Percentiles rank a stretch among this genome's conserved stretches.
These are phyloP conservation scores for Pseudofabraea citricarpa DNA, from an alignment of 2,329 filamentous ascomycete species.

Conservation along the genomic window DNA sequence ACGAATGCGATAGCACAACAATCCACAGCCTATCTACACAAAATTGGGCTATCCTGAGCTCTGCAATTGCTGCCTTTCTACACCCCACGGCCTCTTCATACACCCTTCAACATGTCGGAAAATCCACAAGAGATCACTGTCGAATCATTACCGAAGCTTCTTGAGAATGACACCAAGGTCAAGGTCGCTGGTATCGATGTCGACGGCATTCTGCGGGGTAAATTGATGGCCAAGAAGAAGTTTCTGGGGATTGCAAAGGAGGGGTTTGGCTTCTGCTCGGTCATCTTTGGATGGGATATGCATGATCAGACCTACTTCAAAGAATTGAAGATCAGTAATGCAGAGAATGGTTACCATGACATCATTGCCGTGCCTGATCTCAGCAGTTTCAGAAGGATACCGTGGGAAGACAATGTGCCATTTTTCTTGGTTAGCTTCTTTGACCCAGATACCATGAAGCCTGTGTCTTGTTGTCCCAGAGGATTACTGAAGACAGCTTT, in stretches of 20 bases:
- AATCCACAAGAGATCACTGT: slow-evolving; percentile 44
- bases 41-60: too few species aligned
- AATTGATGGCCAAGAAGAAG: slow-evolving; percentile 89
- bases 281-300: slow-evolving; percentile 97
- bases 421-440: slow-evolving; percentile 82
- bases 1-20: too few species aligned
- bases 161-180: slow-evolving; percentile 69
- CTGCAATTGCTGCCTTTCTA: not conserved
- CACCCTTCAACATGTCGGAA: slow-evolving; percentile 16
- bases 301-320: slow-evolving; percentile 85
- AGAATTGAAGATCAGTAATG: slow-evolving; percentile 83
- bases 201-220: slow-evolving; percentile 82
- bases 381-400: slow-evolving; percentile 73
- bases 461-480: slow-evolving; percentile 74
- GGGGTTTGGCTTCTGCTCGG: slow-evolving; percentile 91
- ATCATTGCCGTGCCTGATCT: slow-evolving; percentile 79
- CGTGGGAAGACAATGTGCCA: slow-evolving; percentile 83
- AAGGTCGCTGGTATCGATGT: slow-evolving; percentile 87
- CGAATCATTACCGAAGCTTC: slow-evolving; percentile 60
- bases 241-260: slow-evolving; percentile 76
- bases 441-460: slow-evolving; percentile 70
- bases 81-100: not conserved
- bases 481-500: slow-evolving; percentile 66
- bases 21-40: too few species aligned
- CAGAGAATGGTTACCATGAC: slow-evolving; percentile 85